These are phyloP conservation scores for Zalaria obscura DNA, from an alignment of 2,329 filamentous ascomycete genomes.

Conservation along the genomic window DNA sequence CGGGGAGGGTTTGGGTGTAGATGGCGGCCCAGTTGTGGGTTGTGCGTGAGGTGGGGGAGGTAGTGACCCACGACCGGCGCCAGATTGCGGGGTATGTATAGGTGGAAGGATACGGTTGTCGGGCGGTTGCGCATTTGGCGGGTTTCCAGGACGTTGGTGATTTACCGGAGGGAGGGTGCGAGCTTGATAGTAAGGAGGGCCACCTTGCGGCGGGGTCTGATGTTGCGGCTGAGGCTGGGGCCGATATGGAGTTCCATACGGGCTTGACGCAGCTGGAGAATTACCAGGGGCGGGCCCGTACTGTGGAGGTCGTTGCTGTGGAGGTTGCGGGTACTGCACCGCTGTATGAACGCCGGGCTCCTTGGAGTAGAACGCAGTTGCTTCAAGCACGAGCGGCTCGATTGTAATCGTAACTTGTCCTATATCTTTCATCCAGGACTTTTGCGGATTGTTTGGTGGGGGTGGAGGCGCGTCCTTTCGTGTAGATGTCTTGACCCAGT, in stretches of 20 bases:
- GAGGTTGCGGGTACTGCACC: constrained; percentile 7
- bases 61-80: constrained; percentile 1
- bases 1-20: constrained; percentile 15
- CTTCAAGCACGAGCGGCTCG: constrained; percentile 68
- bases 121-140: constrained; percentile 10
- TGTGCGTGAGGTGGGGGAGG: constrained; percentile 3
- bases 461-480: constrained; percentile 45
- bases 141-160: constrained; percentile 3
- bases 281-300: neutral
- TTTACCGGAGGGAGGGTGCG: constrained; percentile 8
- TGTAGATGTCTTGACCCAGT: constrained; percentile 61
- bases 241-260: constrained; percentile 4
- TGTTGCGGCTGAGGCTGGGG: constrained; percentile 4
- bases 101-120: constrained; percentile 14
- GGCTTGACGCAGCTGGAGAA: constrained; percentile 1
- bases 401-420: constrained; percentile 62
- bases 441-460: constrained; percentile 28
- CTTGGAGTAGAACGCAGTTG: constrained; percentile 58
- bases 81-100: constrained; percentile 9
- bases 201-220: constrained; percentile 1
- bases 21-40: constrained; percentile 1
- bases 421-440: constrained; percentile 34
- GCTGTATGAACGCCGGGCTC: constrained; percentile 31
- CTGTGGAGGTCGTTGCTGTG: constrained; percentile 8
- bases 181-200: constrained; percentile 8